Evolutionary conservation across 192 early-diverging fungal species (phyloP), one percentile per base, ranked within the genome.

Genomic region (Linnemannia hyalina): DNA sequence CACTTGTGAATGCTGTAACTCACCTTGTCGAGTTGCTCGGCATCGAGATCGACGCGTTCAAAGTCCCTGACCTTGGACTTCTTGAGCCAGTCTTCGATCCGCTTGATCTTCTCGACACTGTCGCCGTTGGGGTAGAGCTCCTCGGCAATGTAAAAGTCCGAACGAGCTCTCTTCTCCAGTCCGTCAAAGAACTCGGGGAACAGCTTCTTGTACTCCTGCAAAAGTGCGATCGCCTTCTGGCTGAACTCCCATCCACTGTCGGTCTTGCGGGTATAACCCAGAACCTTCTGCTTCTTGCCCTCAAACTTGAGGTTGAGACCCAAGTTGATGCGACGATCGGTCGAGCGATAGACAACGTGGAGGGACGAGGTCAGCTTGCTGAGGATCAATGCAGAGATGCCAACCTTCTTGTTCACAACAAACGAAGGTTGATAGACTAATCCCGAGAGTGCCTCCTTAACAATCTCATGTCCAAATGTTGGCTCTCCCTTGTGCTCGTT

Each of bases 261-360:
- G 6, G 82, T 85, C 80, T 98, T 98, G 60, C 93, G 90, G 8
- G 97, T 93, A 83, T 97, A 98, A 3, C 97, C 98, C 6, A 96
- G 76, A 0, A 97, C 98, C 82, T 98, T 98, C 71, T 95, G 91
- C 65, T 93, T 92, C 81, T 95, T 95, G 11, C 90, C 91, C 69
- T 98, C 98, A 82, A 97, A 98, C 80, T 99, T 98, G 70, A 99
- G 91, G 77, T 95, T 95, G 44, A 99, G 90, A 3, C 98, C 98
- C 40, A 98, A 80, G 71, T 97, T 96, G 40, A 93, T 55, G 16
- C 90, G 85, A 29, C 93, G 90, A 42, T 94, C 92, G 4, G 89
- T 87, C 18, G 80, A 79, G 70, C 91, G 91, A 74, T 89, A 85
- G 35, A 90, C 89, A n/a, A 97, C 93, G 57, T 91, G 89, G 65